Evolutionary conservation across 176 grass and related monocot species (phyloP).

Genomic region (Ensete glaucum): DNA sequence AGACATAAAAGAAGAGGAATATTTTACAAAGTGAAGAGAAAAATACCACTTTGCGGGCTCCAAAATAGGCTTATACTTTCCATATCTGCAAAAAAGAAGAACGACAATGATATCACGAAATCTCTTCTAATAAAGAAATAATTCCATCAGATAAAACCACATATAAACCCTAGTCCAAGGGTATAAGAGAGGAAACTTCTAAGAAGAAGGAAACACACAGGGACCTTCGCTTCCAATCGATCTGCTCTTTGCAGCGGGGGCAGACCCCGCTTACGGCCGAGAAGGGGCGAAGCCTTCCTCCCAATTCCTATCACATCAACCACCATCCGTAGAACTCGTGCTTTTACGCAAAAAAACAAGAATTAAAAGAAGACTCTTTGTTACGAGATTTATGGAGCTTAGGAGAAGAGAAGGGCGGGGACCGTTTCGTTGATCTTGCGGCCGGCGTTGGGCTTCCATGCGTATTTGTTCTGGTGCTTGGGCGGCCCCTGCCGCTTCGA

Average conservation of each 20-base stretch:
- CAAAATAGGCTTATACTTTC: constrained; percentile 64
- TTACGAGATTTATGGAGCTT: neutral
- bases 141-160: neutral
- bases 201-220: neutral
- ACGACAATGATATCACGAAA: neutral
- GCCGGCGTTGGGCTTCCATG: constrained; percentile 70
- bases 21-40: neutral
- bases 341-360: constrained; percentile 1
- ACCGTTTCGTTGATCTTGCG: constrained; percentile 85
- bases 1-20: neutral
- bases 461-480: constrained; percentile 83
- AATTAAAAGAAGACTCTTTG: neutral
- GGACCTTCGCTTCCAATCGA: constrained; percentile 92
- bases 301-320: constrained; percentile 49
- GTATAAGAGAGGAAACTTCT: neutral
- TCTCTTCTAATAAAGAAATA: too few species aligned
- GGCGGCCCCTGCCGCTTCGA: constrained; percentile 52
- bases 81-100: constrained; percentile 46
- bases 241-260: constrained; percentile 77
- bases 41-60: constrained; percentile 73
- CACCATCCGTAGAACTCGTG: neutral
- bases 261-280: constrained; percentile 84
- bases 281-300: constrained; percentile 58
- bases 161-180: constrained; percentile 4
- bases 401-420: neutral